Conservation (phyloP, 257 asterid species). For the Solanum dulcamara region DNA sequence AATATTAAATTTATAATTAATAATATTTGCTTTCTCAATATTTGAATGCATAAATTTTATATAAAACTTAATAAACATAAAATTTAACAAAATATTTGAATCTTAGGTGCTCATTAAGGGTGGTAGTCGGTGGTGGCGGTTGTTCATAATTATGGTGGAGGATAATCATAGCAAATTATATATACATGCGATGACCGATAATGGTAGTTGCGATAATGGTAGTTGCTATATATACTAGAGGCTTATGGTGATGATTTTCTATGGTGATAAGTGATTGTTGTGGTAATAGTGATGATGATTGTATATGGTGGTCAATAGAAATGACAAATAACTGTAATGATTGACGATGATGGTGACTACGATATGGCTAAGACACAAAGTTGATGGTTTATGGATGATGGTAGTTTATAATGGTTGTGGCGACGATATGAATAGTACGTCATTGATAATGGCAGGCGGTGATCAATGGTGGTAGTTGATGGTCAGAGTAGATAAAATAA, state of each 20-base stretch:
- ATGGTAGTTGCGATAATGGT: not conserved
- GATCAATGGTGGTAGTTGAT: not conserved
- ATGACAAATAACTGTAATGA: not conserved
- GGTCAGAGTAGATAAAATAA: not conserved
- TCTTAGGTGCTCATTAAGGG: not conserved
- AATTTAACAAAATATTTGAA: not conserved
- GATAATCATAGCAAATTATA: not conserved
- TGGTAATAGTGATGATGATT: not conserved
- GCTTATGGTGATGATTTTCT: not conserved
- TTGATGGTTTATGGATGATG: not conserved
- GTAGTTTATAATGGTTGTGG: not conserved
- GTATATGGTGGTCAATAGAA: not conserved
- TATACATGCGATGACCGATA: not conserved
- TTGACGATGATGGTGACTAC: not conserved
- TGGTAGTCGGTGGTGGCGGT: not conserved
- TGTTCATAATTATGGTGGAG: not conserved
- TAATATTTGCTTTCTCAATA: not conserved
- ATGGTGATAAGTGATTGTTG: not conserved
- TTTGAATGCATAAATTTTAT: not conserved
- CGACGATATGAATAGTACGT: not conserved
- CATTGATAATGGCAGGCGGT: not conserved
- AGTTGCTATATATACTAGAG: not conserved
- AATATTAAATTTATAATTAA: not conserved
- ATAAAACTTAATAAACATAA: not conserved
- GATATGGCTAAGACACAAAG: not conserved